A percentile compares a stretch with the other conserved stretches of the same genome.
phyloP scores from a whole-genome alignment of 345 rosid species.

The Linum lewisii region DNA sequence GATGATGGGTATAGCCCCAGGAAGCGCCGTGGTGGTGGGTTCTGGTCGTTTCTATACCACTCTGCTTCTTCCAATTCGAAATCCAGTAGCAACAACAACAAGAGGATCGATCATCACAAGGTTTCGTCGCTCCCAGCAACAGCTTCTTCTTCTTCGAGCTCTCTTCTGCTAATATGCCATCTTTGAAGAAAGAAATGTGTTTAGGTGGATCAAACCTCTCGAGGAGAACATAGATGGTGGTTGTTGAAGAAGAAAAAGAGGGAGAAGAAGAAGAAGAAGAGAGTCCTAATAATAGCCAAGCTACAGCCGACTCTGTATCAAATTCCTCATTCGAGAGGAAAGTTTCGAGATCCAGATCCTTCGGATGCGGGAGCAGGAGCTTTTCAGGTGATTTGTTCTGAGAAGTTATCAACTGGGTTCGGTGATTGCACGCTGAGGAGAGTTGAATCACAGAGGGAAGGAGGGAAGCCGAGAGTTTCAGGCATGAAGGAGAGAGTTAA shows the following conservation, averaged over 20 bases:
- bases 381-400: constrained; percentile 96
- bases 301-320: constrained; percentile 18
- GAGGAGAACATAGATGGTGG: constrained; percentile 29
- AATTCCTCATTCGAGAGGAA: constrained; percentile 69
- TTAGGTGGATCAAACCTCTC: constrained; percentile 30
- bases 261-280: constrained; percentile 55
- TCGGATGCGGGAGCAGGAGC: constrained; percentile 96
- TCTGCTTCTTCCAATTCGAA: constrained; percentile 36
- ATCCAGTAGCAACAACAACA: constrained; percentile 27
- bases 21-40: no score
- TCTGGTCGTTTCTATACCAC: no score
- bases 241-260: no score
- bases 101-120: constrained; percentile 27
- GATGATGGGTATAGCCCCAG: no score
- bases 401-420: constrained; percentile 88
- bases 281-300: constrained; percentile 42
- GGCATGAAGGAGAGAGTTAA: constrained; percentile 64
- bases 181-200: constrained; percentile 21
- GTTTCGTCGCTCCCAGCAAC: constrained; percentile 14
- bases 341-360: constrained; percentile 98
- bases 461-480: constrained; percentile 27
- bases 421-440: no score
- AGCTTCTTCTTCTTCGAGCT: no score
- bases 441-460: constrained; percentile 95
- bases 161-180: no score